Percentiles rank a stretch among this genome's conserved stretches.
Evolutionary conservation across 805 yeast species (phyloP).

Genomic region (Myxozyma mucilagina): DNA sequence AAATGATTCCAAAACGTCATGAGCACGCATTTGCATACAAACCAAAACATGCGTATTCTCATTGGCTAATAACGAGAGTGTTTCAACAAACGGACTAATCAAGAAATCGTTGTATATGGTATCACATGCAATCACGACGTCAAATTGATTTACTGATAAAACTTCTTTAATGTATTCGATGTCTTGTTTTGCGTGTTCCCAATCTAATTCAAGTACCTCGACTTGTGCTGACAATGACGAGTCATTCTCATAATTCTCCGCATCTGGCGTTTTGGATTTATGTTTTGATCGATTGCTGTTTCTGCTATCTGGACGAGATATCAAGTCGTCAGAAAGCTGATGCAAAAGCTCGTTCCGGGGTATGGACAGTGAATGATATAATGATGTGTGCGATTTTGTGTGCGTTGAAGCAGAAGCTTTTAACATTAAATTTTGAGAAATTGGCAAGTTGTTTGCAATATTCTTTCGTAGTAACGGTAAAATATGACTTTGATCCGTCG

Average conservation of each 20-base stretch:
- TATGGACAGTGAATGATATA: background rate
- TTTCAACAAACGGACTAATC: conserved; percentile 50
- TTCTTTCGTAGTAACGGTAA: conserved; percentile 53
- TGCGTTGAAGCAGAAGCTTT: background rate
- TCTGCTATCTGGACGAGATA: background rate
- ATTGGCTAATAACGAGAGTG: conserved; percentile 46
- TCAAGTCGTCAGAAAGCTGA: background rate
- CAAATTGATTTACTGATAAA: conserved; percentile 34
- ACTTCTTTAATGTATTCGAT: conserved; percentile 32
- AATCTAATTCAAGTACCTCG: conserved; percentile 57
- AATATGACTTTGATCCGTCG: conserved; percentile 60
- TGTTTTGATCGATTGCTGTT: background rate
- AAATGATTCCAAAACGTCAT: conserved; percentile 51
- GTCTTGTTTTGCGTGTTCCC: conserved; percentile 55
- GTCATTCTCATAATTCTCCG: background rate
- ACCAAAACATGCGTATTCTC: conserved; percentile 44
- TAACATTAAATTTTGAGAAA: conserved; percentile 35
- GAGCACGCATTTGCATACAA: conserved; percentile 57
- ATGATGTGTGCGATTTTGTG: background rate
- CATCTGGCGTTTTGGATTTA: background rate
- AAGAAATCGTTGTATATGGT: conserved; percentile 65
- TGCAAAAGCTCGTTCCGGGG: background rate
- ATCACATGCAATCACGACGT: conserved; percentile 60
- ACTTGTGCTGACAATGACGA: conserved; percentile 1
- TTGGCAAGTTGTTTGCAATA: conserved; percentile 44